Base-by-base conservation (phyloP, 1,284 basidiomycete species). In the Cryptococcus sp. region DNA sequence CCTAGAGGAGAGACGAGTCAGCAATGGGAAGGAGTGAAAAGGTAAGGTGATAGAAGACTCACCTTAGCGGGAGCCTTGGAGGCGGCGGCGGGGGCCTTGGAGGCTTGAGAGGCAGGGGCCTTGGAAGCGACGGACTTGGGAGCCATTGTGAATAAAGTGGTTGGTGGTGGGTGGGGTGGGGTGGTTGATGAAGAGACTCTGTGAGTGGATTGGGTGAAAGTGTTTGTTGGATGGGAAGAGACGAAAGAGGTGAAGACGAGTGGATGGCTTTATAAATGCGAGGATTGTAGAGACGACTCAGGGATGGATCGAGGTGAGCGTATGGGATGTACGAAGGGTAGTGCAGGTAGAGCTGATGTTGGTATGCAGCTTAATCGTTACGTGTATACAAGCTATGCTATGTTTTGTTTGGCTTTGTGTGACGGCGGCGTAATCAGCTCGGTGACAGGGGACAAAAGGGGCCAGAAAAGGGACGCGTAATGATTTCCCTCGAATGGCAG, bases 21-120 rank as follows among this genome's bases (percentile, higher is more conserved):
- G 50, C 20, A 19, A 51, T 3, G n/a, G 6, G 22, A 23, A 40
- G 35, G 30, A 25, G 23, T 48, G 42, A 20, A 48, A n/a, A 47
- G 49, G 39, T 35, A 19, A 41, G 20, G 47, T 30, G 13, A n/a
- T 22, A 48, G 25, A 86, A 2, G 84, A 85, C 81, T 53, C 39
- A 71, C 67, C 69, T 91, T 91, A 57, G 76, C 75, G 52, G 75
- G 73, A 56, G 76, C 78, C 74, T 80, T 79, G 68, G 77, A 77
- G 50, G 75, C 70, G 62, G 84, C 85, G 60, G 85, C 70, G 59
- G 69, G 72, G 61, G 75, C 73, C 67, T 75, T 75, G 65, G 72
- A 73, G 63, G 75, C 73, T 63, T 73, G 72, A 19, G 89, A 88
- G 52, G 87, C 89, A 61, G 90, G 90, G 39, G 79, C 80, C 76